These are phyloP conservation scores for Mucor racemosus DNA, from an alignment of 371 early-diverging fungal genomes.

Conservation along the genomic window DNA sequence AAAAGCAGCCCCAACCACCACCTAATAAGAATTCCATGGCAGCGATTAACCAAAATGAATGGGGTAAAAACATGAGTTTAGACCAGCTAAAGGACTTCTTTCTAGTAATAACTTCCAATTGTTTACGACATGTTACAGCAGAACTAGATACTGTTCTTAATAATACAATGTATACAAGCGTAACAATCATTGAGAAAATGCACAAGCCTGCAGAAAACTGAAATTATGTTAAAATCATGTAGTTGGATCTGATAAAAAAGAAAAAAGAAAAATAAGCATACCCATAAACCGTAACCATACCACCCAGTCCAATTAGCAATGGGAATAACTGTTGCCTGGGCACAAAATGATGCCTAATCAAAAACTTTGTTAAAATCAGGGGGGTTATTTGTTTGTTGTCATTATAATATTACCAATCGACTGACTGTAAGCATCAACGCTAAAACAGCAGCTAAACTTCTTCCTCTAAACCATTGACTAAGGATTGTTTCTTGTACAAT, in stretches of 20 bases:
- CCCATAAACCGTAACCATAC: constrained; percentile 78
- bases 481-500: constrained; percentile 76
- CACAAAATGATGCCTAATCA: constrained; percentile 58
- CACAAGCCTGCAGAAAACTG: constrained; percentile 66
- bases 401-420: constrained; percentile 52
- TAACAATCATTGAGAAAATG: constrained; percentile 63
- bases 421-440: constrained; percentile 72
- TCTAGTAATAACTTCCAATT: constrained; percentile 49
- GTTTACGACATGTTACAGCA: constrained; percentile 29
- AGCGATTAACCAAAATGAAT: constrained; percentile 69
- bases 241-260: neutral
- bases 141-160: constrained; percentile 38
- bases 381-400: neutral
- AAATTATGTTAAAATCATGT: neutral
- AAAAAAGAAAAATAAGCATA: constrained; percentile 22
- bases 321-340: constrained; percentile 70
- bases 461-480: constrained; percentile 75
- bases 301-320: constrained; percentile 66
- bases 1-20: constrained; percentile 74
- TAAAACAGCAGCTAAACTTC: constrained; percentile 64
- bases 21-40: constrained; percentile 68
- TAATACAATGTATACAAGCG: constrained; percentile 61
- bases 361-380: neutral
- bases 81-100: constrained; percentile 67
- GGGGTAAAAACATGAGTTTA: constrained; percentile 65